Conservation (phyloP, 2,329 filamentous ascomycete species). For the Triangularia verruculosa region DNA sequence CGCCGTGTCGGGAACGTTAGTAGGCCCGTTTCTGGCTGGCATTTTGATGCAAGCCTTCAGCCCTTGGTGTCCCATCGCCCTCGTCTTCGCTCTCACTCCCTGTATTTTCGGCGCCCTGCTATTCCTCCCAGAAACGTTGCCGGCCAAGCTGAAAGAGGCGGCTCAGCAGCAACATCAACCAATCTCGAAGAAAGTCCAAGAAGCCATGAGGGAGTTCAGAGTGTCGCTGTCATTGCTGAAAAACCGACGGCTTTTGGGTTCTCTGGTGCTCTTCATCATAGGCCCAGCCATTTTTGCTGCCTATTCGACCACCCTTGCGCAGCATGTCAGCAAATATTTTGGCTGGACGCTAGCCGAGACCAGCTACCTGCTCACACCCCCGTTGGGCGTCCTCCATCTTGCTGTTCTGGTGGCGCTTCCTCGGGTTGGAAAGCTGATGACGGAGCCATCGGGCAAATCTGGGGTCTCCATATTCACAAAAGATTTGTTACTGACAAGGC, state of each 20-base stretch:
- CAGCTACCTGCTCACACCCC: constrained; percentile 22
- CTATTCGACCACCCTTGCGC: constrained; percentile 20
- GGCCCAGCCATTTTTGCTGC: constrained; percentile 23
- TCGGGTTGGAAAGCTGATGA: constrained; percentile 12
- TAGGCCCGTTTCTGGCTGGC: constrained; percentile 22
- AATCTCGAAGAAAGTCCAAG: neutral
- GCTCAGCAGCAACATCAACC: neutral
- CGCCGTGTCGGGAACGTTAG: constrained; percentile 16
- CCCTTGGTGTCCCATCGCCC: constrained; percentile 22
- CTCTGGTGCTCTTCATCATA: constrained; percentile 21
- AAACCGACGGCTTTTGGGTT: constrained; percentile 21
- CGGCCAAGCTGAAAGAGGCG: constrained; percentile 10
- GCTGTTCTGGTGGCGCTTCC: constrained; percentile 20
- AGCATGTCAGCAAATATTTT: constrained; percentile 28
- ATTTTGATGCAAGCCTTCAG: constrained; percentile 24
- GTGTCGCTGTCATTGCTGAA: constrained; percentile 19
- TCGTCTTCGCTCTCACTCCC: constrained; percentile 23
- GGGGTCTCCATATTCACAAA: constrained; percentile 21
- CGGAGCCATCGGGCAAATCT: constrained; percentile 17
- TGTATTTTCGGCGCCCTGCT: constrained; percentile 17
- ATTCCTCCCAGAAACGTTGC: constrained; percentile 26
- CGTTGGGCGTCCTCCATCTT: constrained; percentile 21
- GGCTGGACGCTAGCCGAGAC: constrained; percentile 25
- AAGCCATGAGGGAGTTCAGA: constrained; percentile 12
- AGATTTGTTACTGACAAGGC: constrained; percentile 19